Evolutionary conservation across 495 filamentous ascomycete genomes (phyloP).

Genomic region (Trichoderma asperelloides): DNA sequence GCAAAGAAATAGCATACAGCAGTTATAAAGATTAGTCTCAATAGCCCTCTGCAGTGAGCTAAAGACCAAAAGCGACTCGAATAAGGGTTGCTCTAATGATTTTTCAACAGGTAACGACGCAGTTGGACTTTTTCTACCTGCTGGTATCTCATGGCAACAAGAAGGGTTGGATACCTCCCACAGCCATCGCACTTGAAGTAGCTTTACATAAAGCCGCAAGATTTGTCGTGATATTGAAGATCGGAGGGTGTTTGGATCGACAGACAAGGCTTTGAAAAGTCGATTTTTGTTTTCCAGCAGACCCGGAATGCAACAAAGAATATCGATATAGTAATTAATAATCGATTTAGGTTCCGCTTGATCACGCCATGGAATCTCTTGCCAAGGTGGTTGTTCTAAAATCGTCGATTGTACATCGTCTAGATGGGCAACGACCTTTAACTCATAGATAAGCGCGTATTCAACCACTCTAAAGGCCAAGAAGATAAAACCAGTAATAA

Average conservation of each 20-base stretch:
- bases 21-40: not conserved
- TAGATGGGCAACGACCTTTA: not conserved
- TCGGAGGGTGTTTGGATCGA: not conserved
- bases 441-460: not conserved
- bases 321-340: not conserved
- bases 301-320: not conserved
- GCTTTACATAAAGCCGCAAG: not conserved
- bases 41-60: not conserved
- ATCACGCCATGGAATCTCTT: not conserved
- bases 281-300: not conserved
- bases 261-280: not conserved
- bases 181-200: not conserved
- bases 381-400: not conserved
- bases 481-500: no score
- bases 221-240: not conserved
- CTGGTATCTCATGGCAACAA: not conserved
- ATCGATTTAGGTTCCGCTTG: not conserved
- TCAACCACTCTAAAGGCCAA: not conserved
- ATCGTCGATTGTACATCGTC: not conserved
- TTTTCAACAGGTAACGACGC: not conserved
- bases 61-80: not conserved
- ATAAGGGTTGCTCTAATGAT: not conserved
- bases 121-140: not conserved
- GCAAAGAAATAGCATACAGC: not conserved
- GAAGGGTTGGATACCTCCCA: not conserved